Evolutionary conservation across 1,139 yeast species (phyloP).

Genomic region (Saccharomyces hybrid): DNA sequence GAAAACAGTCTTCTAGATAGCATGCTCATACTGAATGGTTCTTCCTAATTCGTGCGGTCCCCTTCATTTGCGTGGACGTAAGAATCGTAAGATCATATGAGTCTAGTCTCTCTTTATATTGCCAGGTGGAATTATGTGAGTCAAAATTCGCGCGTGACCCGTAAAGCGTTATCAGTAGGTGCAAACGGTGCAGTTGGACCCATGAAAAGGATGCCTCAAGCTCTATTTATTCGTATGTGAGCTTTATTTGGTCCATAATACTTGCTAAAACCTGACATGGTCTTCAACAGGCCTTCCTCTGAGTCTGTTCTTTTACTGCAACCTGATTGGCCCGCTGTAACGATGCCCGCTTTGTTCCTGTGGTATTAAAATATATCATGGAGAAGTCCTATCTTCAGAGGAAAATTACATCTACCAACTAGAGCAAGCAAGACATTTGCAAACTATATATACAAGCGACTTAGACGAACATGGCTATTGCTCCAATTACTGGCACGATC

Average conservation of each 20-base stretch:
- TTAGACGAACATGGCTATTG: slow-evolving; percentile 45
- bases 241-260: neutral
- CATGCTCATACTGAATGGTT: no score
- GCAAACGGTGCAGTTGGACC: neutral
- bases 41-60: no score
- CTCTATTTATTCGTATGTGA: neutral
- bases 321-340: neutral
- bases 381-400: neutral
- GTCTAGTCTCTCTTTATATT: neutral
- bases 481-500: slow-evolving; percentile 83
- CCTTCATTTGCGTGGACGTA: no score
- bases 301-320: neutral
- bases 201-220: neutral
- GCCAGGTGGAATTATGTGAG: neutral
- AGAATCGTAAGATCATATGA: neutral
- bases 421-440: neutral
- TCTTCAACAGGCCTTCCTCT: neutral
- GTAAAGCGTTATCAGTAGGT: neutral
- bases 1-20: no score
- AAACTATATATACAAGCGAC: neutral
- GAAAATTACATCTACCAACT: neutral
- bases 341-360: slow-evolving; percentile 1
- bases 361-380: neutral
- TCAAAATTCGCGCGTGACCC: neutral
- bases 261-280: neutral